Base-by-base conservation (phyloP, 1,284 basidiomycete species). In the Cryptococcus wingfieldii region DNA sequence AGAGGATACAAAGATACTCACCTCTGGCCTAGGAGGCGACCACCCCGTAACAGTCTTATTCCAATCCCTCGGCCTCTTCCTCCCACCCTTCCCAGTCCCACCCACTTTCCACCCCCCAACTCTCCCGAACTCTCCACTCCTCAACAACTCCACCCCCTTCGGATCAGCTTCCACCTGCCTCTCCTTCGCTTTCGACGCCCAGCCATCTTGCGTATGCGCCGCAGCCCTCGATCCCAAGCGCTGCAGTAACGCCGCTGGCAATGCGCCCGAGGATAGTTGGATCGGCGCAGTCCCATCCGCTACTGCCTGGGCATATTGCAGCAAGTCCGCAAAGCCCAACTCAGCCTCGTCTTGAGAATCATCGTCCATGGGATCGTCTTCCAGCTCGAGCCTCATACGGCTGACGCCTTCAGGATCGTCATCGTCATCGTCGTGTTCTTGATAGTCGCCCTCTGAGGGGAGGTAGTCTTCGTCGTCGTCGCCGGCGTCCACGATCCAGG, bases 61-160 rank as follows among this genome's bases (percentile, higher is more conserved):
- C 50, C 58, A 49, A 2, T 59, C n/a, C 49, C 56, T 59, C 14
- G 44, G 31, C 37, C 52, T 55, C 39, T 51, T 53, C 38, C 54
- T 46, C 34, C 50, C 55, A 25, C 37, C 38, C 34, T 54, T 57
- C 9, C 51, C 56, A 34, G 31, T 8, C 23, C 23, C 23, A 25
- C n/a, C 44, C 23, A 38, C 47, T 42, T 42, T 59, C 68, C 61
- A 63, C 31, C 47, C 53, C 13, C 60, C 55, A 9, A 61, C 63
- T 60, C 83, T 79, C 6, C 94, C 93, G 76, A 96, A 98, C 53
- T 96, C 90, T 47, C 94, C 94, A 57, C 85, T 81, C 60, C 82
- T 81, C 5, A 90, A 80, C 8, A 98, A 80, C 47, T 84, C 81
- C 8, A 86, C 70, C 0, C 94, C 94, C 10, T 79, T 81, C 43